A percentile compares a stretch with the other conserved stretches of the same genome.
phyloP scores from a whole-genome alignment of 129 eudicot species.

The Chrysanthemum makinoi region DNA sequence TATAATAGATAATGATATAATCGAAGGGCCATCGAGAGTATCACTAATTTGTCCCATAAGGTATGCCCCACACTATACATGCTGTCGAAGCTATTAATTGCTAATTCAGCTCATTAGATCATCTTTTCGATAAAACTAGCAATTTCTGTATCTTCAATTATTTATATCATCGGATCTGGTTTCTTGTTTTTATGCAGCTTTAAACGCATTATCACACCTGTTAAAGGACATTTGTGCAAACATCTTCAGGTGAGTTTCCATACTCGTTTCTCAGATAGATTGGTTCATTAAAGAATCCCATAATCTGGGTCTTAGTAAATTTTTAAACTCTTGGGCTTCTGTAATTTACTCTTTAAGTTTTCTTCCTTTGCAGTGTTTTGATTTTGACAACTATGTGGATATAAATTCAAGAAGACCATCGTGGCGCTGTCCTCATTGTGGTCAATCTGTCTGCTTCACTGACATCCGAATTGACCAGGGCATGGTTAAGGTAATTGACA shows the following conservation, averaged over 20 bases:
- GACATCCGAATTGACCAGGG: constrained; percentile 72
- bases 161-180: constrained; percentile 14
- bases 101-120: neutral
- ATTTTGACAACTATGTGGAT: constrained; percentile 70
- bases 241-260: constrained; percentile 62
- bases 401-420: constrained; percentile 83
- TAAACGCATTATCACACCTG: constrained; percentile 66
- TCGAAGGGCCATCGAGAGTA: constrained; percentile 71
- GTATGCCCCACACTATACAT: constrained; percentile 17
- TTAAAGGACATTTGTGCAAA: constrained; percentile 76
- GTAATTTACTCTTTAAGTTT: too few species aligned
- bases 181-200: constrained; percentile 44
- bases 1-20: constrained; percentile 61
- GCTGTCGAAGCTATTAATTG: neutral
- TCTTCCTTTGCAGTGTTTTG: constrained; percentile 59
- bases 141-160: neutral
- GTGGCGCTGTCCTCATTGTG: constrained; percentile 93
- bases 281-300: neutral
- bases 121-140: neutral
- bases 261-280: neutral
- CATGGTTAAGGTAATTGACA: constrained; percentile 69
- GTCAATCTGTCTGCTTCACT: constrained; percentile 65
- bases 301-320: neutral
- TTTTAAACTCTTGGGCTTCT: neutral
- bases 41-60: constrained; percentile 72